Conservation (phyloP, 495 filamentous ascomycete genomes). For the Tuber magnatum region DNA sequence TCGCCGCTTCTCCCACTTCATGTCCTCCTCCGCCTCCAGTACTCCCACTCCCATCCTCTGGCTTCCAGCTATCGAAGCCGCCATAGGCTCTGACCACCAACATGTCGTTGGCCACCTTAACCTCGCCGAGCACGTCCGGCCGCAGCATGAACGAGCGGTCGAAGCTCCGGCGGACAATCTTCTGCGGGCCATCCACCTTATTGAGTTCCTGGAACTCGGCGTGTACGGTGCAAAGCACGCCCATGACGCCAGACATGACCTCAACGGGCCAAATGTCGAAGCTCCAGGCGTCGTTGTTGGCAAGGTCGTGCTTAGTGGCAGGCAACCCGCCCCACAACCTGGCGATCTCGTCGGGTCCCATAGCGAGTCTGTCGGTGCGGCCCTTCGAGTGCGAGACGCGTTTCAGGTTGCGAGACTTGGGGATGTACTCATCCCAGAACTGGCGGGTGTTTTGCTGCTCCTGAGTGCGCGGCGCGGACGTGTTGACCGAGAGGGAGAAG, state of each 20-base stretch:
- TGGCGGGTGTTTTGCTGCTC: conserved; percentile 41
- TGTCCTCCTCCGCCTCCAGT: conserved; percentile 6
- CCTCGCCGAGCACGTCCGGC: conserved; percentile 57
- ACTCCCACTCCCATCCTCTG: conserved; percentile 41
- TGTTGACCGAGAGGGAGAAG: conserved; percentile 72
- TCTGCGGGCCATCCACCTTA: conserved; percentile 44
- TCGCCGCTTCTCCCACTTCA: conserved; percentile 46
- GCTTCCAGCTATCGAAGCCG: conserved; percentile 54
- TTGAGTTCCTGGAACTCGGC: conserved; percentile 76
- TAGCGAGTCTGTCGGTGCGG: conserved; percentile 58
- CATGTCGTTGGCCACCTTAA: conserved; percentile 76
- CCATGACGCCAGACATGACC: conserved; percentile 60
- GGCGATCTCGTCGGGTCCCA: conserved; percentile 59
- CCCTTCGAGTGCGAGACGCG: conserved; percentile 56
- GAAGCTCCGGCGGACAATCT: conserved; percentile 62
- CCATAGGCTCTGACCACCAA: conserved; percentile 62
- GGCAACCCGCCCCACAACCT: conserved; percentile 64
- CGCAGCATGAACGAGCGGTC: conserved; percentile 78
- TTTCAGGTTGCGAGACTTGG: conserved; percentile 70
- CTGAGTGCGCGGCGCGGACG: conserved; percentile 52
- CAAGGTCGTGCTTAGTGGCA: conserved; percentile 64
- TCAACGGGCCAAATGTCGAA: conserved; percentile 75
- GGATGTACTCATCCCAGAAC: conserved; percentile 68
- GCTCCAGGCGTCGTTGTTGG: conserved; percentile 59
- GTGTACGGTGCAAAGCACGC: conserved; percentile 70